Conservation (phyloP, 306 rosid genomes). For the Castanea crenata region DNA sequence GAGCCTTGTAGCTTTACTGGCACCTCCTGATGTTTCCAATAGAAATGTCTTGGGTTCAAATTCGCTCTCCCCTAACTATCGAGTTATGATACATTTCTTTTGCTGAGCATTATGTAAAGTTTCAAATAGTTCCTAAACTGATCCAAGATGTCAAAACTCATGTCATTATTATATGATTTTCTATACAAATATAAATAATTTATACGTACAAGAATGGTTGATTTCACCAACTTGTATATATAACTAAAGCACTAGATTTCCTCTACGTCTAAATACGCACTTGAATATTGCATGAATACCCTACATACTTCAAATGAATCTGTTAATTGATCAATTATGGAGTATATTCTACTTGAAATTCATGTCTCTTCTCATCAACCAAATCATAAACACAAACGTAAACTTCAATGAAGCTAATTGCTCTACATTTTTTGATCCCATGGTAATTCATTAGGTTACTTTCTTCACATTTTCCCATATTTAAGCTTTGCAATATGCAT, state of each 20-base stretch:
- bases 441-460: constrained; percentile 54
- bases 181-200: no score
- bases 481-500: constrained; percentile 29
- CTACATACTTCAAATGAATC: constrained; percentile 47
- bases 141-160: no score
- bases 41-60: no score
- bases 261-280: constrained; percentile 14
- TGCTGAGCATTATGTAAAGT: no score
- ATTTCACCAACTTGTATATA: no score
- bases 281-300: constrained; percentile 20
- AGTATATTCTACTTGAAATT: constrained; percentile 32
- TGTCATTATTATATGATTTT: no score
- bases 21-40: no score
- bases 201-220: no score
- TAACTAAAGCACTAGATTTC: constrained; percentile 10
- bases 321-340: constrained; percentile 51
- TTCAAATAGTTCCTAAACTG: no score
- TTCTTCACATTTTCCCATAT: constrained; percentile 69
- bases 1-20: no score
- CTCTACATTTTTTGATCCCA: constrained; percentile 55
- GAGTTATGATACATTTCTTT: no score
- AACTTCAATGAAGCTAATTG: constrained; percentile 61
- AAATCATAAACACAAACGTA: constrained; percentile 39
- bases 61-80: no score
- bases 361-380: constrained; percentile 56